These are phyloP conservation scores for Aphanomyces stellatus DNA, from an alignment of 352 stramenopile genomes.

Conservation along the genomic window DNA sequence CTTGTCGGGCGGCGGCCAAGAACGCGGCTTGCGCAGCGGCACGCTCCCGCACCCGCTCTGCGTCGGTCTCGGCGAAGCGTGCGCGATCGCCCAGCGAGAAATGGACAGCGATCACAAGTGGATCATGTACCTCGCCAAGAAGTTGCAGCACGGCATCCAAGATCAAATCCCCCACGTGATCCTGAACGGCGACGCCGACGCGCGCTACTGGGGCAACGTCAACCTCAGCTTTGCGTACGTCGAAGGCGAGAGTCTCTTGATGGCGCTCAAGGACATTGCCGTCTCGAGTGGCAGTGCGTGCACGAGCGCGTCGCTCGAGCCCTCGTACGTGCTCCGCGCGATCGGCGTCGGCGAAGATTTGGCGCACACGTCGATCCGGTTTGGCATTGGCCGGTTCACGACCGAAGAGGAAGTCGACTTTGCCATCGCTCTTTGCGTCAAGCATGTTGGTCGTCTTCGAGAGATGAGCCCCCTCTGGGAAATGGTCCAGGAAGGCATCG, in stretches of 20 bases:
- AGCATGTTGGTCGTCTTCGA: constrained; percentile 94
- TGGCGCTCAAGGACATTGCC: constrained; percentile 98
- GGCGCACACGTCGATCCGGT: constrained; percentile 97
- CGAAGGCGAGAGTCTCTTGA: constrained; percentile 98
- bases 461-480: constrained; percentile 99
- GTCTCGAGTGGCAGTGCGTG: constrained; percentile 96
- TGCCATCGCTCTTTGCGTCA: constrained; percentile 89
- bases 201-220: constrained; percentile 94
- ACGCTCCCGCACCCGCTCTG: constrained; percentile 69
- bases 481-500: constrained; percentile 99
- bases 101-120: constrained; percentile 95
- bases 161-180: constrained; percentile 87
- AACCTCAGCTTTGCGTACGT: constrained; percentile 99
- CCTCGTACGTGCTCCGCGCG: constrained; percentile 97
- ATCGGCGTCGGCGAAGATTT: constrained; percentile 98
- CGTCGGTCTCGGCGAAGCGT: constrained; percentile 87
- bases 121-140: constrained; percentile 91
- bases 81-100: constrained; percentile 88
- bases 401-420: constrained; percentile 97
- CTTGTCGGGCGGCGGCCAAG: constrained; percentile 97
- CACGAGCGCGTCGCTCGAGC: constrained; percentile 95
- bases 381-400: constrained; percentile 97
- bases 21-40: constrained; percentile 93
- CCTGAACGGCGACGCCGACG: constrained; percentile 92
- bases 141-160: constrained; percentile 85